Evolutionary conservation across 306 rosid genomes (phyloP).

Genomic region (Fragaria iinumae): DNA sequence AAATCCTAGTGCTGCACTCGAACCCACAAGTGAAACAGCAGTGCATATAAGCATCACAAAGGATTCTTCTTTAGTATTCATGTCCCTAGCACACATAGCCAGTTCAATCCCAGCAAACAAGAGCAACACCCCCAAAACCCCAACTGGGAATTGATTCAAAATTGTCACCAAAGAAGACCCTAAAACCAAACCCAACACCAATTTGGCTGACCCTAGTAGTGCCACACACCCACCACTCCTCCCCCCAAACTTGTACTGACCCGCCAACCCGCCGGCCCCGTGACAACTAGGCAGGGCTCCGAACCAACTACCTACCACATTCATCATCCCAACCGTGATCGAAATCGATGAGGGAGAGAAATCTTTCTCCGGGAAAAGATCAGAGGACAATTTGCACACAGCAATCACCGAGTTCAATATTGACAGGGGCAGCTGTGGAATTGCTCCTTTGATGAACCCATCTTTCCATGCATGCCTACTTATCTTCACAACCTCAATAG

Average conservation of each 20-base stretch:
- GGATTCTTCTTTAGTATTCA: constrained; percentile 48
- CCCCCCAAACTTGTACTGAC: constrained; percentile 75
- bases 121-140: constrained; percentile 54
- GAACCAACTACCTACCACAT: constrained; percentile 60
- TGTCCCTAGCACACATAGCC: constrained; percentile 65
- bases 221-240: constrained; percentile 82
- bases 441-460: constrained; percentile 61
- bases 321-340: constrained; percentile 66
- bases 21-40: constrained; percentile 61
- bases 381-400: constrained; percentile 52
- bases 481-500: constrained; percentile 42
- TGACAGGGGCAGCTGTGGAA: constrained; percentile 63
- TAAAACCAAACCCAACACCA: constrained; percentile 52
- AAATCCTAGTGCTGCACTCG: constrained; percentile 69
- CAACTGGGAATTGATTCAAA: constrained; percentile 57
- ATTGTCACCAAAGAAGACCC: constrained; percentile 56
- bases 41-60: constrained; percentile 61
- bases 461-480: constrained; percentile 55
- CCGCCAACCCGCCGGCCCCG: constrained; percentile 71
- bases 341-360: constrained; percentile 56
- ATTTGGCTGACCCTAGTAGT: constrained; percentile 53
- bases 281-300: constrained; percentile 76
- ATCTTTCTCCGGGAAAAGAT: constrained; percentile 54
- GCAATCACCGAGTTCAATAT: constrained; percentile 62
- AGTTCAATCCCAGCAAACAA: constrained; percentile 71